Base-by-base conservation (phyloP, 306 rosid species). In the Alnus glutinosa region DNA sequence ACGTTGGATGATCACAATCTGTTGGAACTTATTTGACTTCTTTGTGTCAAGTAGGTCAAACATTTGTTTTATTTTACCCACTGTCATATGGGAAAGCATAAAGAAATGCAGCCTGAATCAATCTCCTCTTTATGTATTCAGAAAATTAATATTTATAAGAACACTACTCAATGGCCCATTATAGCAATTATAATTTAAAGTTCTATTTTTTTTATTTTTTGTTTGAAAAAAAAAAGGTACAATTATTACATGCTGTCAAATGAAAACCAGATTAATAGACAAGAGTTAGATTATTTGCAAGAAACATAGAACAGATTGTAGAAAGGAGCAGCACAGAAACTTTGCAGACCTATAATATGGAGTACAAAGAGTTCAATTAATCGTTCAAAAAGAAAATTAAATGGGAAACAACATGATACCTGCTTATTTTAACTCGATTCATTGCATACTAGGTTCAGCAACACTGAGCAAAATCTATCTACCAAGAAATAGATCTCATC, bases 181-280 rank as follows among this genome's bases (percentile, higher is more conserved):
- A 36, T 39, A 72, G 64, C 39, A 34, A 34, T 23, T 14, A 30
- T 28, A 55, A 13, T 13, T 67, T 61, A 44, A n/a, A 58, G 28
- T 58, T 28, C 3, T n/a, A 7, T n/a, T 57, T 0, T 0, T 19
- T 9, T 57, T 57, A 2, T 57, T 19, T 57, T 9, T 58, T 2
- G 6, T n/a, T 58, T 19, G 5, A 19, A 19, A 59, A 19, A 23
- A 9, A 59, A 4, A 28, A 4, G 12, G 46, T 42, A 42, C 5
- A 42, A 42, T 5, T 11, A 59, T 16, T 3, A 59, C 66, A 59
- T 59, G 16, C 46, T 46, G 19, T 23, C n/a, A 18, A 55, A 74
- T 13, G 4, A 50, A 63, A 77, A 77, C 44, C 47, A 55, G 75
- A 55, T 70, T 34, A 71, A 18, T 37, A 57, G 51, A 11, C 73